A percentile compares a stretch with the other conserved stretches of the same genome.
phyloP scores from a whole-genome alignment of 202 grass and related monocot genomes.

The Elaeis oleifera region DNA sequence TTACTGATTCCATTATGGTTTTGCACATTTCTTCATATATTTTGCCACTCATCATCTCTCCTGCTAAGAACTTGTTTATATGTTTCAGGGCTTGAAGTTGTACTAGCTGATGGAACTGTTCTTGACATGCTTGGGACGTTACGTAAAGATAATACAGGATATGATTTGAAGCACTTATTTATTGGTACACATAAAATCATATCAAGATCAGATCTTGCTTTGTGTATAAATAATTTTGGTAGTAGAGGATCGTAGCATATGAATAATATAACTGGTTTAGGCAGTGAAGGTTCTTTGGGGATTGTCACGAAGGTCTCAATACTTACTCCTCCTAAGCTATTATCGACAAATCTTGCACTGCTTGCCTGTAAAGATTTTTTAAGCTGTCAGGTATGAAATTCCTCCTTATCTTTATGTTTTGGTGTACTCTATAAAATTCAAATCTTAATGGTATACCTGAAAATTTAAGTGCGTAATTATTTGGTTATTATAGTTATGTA shows the following conservation, averaged over 20 bases:
- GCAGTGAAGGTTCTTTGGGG: constrained; percentile 93
- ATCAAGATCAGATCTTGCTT: constrained; percentile 9
- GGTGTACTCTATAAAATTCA: neutral
- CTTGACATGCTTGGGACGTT: constrained; percentile 93
- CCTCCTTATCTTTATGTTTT: constrained; percentile 8
- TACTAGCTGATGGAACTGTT: constrained; percentile 82
- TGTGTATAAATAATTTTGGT: neutral
- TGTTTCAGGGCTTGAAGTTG: constrained; percentile 74
- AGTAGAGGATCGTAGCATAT: constrained; percentile 1
- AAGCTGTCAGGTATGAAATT: constrained; percentile 67
- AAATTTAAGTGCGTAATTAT: too few relatives aligned
- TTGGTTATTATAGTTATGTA: too few relatives aligned
- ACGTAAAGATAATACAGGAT: constrained; percentile 97
- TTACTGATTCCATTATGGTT: too few relatives aligned
- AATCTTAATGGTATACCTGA: too few relatives aligned
- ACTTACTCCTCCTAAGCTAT: constrained; percentile 81
- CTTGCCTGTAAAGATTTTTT: constrained; percentile 91
- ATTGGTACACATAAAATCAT: constrained; percentile 43
- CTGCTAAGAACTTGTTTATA: neutral
- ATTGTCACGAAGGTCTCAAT: constrained; percentile 86
- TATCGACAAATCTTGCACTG: constrained; percentile 79
- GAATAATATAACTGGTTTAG: constrained; percentile 40
- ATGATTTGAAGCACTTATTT: constrained; percentile 94
- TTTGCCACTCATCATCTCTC: neutral
- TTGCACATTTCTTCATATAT: too few relatives aligned